These are phyloP conservation scores for Pulveroboletus sp. DNA, from an alignment of 768 basidiomycete genomes.

Conservation along the genomic window DNA sequence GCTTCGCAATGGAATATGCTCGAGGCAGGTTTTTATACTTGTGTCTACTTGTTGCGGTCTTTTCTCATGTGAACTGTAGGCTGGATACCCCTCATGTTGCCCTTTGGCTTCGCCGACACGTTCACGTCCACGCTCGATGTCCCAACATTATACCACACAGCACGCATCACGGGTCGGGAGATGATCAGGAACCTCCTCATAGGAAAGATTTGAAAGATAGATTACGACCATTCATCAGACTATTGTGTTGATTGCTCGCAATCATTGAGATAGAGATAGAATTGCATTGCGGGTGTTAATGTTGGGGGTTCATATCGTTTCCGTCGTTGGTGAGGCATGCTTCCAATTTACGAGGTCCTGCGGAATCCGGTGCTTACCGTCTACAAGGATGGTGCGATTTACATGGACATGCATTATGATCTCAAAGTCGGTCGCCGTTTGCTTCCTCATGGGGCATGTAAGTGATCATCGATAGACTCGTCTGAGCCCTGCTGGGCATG, in stretches of 20 bases:
- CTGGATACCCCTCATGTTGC: slow-evolving; percentile 96
- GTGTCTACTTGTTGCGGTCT: background rate
- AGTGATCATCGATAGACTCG: background rate
- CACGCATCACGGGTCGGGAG: slow-evolving; percentile 75
- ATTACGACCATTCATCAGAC: background rate
- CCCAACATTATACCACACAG: slow-evolving; percentile 74
- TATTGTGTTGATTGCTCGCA: background rate
- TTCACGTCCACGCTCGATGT: slow-evolving; percentile 88
- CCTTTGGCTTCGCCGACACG: slow-evolving; percentile 86
- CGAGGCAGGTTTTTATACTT: slow-evolving; percentile 52
- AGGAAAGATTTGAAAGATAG: slow-evolving; percentile 68
- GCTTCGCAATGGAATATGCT: slow-evolving; percentile 94
- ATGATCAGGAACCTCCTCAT: slow-evolving; percentile 76
- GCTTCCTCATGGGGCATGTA: slow-evolving; percentile 2
- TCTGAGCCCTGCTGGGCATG: background rate
- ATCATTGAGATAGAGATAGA: background rate
- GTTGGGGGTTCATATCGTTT: background rate
- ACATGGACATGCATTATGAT: no score
- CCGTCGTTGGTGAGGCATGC: background rate
- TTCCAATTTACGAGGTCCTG: background rate
- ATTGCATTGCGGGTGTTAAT: background rate
- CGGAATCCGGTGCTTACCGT: background rate
- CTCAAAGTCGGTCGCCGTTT: background rate
- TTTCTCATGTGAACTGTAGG: slow-evolving; percentile 44
- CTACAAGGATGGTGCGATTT: no score